Conservation (phyloP, 2,329 filamentous ascomycete species). For the Fusarium sp. region DNA sequence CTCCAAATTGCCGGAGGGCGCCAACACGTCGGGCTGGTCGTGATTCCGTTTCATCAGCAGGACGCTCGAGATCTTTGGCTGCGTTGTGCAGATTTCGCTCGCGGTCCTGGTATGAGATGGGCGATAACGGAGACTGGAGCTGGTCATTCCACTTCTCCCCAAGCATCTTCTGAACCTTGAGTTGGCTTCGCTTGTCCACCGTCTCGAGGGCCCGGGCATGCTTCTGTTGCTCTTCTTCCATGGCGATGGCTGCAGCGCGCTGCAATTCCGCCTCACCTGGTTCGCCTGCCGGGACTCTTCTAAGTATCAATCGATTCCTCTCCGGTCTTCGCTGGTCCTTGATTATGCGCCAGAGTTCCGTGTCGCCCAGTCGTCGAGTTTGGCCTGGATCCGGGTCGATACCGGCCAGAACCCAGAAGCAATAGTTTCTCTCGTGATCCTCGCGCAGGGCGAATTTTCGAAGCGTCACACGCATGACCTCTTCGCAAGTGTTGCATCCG, state of each 20-base stretch:
- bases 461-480: conserved; percentile 90
- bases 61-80: conserved; percentile 69
- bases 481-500: conserved; percentile 90
- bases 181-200: conserved; percentile 81
- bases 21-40: conserved; percentile 63
- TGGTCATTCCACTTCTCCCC: conserved; percentile 88
- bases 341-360: conserved; percentile 90
- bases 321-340: conserved; percentile 88
- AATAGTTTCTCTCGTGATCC: conserved; percentile 93
- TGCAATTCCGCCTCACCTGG: conserved; percentile 89
- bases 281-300: conserved; percentile 92
- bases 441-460: conserved; percentile 90
- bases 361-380: conserved; percentile 86
- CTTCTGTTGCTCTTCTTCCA: conserved; percentile 84
- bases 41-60: conserved; percentile 62
- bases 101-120: conserved; percentile 78
- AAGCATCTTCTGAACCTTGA: conserved; percentile 89
- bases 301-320: conserved; percentile 88
- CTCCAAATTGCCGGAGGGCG: conserved; percentile 84
- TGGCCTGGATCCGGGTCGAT: conserved; percentile 84
- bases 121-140: conserved; percentile 87
- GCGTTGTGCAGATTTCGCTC: conserved; percentile 75
- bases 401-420: conserved; percentile 93
- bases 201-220: conserved; percentile 73
- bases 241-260: conserved; percentile 87